These are phyloP conservation scores for Pleurostoma richardsiae DNA, from an alignment of 2,329 filamentous ascomycete species.

Conservation along the genomic window DNA sequence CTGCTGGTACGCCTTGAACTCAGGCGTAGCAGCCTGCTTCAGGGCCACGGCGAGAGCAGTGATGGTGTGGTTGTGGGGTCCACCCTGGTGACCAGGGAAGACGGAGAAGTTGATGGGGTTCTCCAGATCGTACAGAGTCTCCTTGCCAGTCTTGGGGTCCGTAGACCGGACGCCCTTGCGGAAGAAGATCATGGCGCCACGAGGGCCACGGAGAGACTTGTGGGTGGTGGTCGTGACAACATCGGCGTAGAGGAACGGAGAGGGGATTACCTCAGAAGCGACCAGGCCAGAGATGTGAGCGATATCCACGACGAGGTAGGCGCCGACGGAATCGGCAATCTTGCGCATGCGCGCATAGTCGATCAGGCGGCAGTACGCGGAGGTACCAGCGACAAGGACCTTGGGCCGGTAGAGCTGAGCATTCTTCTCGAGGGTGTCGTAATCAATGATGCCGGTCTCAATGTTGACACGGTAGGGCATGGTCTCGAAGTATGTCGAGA, in stretches of 20 bases:
- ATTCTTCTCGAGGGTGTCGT: slow-evolving; percentile 86
- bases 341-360: slow-evolving; percentile 95
- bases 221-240: slow-evolving; percentile 98
- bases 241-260: slow-evolving; percentile 88
- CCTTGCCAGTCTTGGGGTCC: slow-evolving; percentile 86
- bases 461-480: slow-evolving; percentile 91
- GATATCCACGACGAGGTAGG: slow-evolving; percentile 96
- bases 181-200: slow-evolving; percentile 99
- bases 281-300: slow-evolving; percentile 97
- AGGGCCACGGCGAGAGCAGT: slow-evolving; percentile 92
- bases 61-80: slow-evolving; percentile 99
- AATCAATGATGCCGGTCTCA: slow-evolving; percentile 94
- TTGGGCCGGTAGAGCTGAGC: slow-evolving; percentile 92
- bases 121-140: slow-evolving; percentile 89
- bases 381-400: slow-evolving; percentile 92
- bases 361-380: slow-evolving; percentile 95
- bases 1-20: slow-evolving; percentile 92
- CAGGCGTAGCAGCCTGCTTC: slow-evolving; percentile 83
- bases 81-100: slow-evolving; percentile 98
- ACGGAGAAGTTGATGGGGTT: slow-evolving; percentile 97
- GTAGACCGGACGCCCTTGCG: slow-evolving; percentile 90
- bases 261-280: slow-evolving; percentile 86
- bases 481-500: slow-evolving; percentile 99
- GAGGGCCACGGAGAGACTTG: slow-evolving; percentile 96
- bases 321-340: slow-evolving; percentile 88